These are phyloP conservation scores for Acaromyces ingoldii DNA, from an alignment of 1,284 basidiomycete species.

Conservation along the genomic window DNA sequence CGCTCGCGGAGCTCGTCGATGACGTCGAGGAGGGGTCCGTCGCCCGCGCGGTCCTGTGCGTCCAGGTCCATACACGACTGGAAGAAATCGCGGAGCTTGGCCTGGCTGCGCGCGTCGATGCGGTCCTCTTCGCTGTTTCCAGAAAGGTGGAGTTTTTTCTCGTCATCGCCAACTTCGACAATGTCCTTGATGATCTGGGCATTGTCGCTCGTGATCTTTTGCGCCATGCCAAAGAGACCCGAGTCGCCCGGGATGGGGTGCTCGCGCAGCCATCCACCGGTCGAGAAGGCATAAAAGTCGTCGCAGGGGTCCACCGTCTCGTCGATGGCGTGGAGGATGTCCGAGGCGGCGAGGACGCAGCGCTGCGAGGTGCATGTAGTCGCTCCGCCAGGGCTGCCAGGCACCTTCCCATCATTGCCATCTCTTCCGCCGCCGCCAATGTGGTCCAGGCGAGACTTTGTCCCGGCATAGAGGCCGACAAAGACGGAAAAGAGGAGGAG, in stretches of 20 bases:
- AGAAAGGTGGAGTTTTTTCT: neutral
- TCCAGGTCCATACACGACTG: constrained; percentile 74
- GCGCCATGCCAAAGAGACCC: constrained; percentile 52
- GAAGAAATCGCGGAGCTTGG: constrained; percentile 76
- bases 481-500: constrained; percentile 78
- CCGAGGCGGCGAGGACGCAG: constrained; percentile 77
- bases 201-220: constrained; percentile 26
- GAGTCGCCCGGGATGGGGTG: constrained; percentile 54
- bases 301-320: constrained; percentile 83
- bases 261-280: constrained; percentile 39
- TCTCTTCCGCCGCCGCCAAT: constrained; percentile 41
- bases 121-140: constrained; percentile 14
- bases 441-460: constrained; percentile 52
- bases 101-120: constrained; percentile 65
- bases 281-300: constrained; percentile 83
- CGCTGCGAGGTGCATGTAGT: constrained; percentile 67
- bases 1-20: constrained; percentile 51
- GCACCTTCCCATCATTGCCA: too few relatives aligned
- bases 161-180: constrained; percentile 43
- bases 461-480: constrained; percentile 70
- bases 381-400: constrained; percentile 17
- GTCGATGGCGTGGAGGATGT: constrained; percentile 76
- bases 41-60: constrained; percentile 53
- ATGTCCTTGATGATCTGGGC: constrained; percentile 52
- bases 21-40: constrained; percentile 54